Base-by-base conservation (phyloP, 176 grass and related monocot genomes). In the Aegilops tauschii region DNA sequence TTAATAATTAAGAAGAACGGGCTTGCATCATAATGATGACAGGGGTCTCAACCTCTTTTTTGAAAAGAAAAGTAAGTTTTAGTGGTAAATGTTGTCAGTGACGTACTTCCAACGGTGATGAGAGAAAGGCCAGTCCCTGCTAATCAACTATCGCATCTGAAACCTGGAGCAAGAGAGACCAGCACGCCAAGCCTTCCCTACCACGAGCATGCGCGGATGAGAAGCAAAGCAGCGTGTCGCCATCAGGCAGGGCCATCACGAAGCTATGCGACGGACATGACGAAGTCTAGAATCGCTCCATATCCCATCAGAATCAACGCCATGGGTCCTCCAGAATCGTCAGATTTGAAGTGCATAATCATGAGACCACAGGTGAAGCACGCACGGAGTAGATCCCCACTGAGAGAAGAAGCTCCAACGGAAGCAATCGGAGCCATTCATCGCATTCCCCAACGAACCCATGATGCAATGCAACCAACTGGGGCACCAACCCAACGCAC, bases 211-310 rank as follows among this genome's bases (percentile, higher is more conserved):
- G 44, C 67, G 25, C 68, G 2, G 8, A 21, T 12, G 23, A 80
- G 76, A 89, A 89, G 87, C 82, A 89, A 89, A 89, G 82, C 29
- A 75, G 62, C 81, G 3, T 71, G 72, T 45, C 20, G 17, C 40
- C 40, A 28, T 75, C 40, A 74, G n/a, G 18, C 37, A 42, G 10
- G 37, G n/a, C 34, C 73, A 61, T 35, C 61, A 81, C 79, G 31
- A 30, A 29, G 59, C 12, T 23, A 69, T 34, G 66, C 65, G 30
- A 39, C 39, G 20, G 54, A 17, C 73, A 13, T 36, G 8, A 52
- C 14, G 14, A 52, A 52, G 49, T 17, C 49, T 31, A 61, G 8
- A 9, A 58, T 9, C 17, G 18, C 25, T 69, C 61, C 49, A 44
- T 11, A 11, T 44, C 54, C 23, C 31, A 73, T 80, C 44, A 1